A percentile compares a stretch with the other conserved stretches of the same genome.
Evolutionary conservation across 345 rosid species (phyloP).

Genomic region (Corchorus capsularis): DNA sequence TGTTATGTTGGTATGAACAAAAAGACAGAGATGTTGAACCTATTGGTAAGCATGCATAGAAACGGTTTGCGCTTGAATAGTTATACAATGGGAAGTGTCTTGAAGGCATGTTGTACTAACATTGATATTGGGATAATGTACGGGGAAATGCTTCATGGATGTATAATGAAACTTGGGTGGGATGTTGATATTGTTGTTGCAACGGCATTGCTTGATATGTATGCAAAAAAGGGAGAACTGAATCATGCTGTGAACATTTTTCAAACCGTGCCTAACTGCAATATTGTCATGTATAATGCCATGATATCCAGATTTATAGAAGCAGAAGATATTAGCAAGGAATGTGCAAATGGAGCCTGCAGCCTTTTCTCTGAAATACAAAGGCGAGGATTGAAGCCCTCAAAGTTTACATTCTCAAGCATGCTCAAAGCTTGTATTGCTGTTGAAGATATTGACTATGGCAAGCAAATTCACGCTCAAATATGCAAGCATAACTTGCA

Average conservation of each 20-base stretch:
- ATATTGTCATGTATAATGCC: constrained; percentile 55
- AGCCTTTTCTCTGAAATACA: constrained; percentile 45
- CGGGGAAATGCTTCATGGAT: constrained; percentile 52
- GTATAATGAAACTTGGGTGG: constrained; percentile 41
- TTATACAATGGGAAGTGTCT: constrained; percentile 49
- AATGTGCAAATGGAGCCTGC: constrained; percentile 40
- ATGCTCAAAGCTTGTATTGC: constrained; percentile 48
- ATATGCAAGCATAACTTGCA: constrained; percentile 49
- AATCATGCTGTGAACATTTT: constrained; percentile 37
- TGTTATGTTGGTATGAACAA: constrained; percentile 45
- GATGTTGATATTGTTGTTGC: constrained; percentile 44
- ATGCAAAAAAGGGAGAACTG: constrained; percentile 44
- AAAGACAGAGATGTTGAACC: constrained; percentile 34
- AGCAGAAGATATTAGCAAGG: constrained; percentile 24
- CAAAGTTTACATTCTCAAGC: constrained; percentile 50
- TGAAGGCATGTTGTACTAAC: constrained; percentile 46
- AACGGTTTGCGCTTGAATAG: constrained; percentile 34
- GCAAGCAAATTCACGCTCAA: constrained; percentile 51
- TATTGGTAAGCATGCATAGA: constrained; percentile 47
- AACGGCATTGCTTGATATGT: constrained; percentile 63
- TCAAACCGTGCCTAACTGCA: constrained; percentile 37
- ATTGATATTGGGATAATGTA: constrained; percentile 22
- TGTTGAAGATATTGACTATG: constrained; percentile 38
- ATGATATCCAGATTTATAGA: constrained; percentile 52
- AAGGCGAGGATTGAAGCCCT: constrained; percentile 41